These are phyloP conservation scores for Cocos nucifera DNA, from an alignment of 176 grass and related monocot species.

Conservation along the genomic window DNA sequence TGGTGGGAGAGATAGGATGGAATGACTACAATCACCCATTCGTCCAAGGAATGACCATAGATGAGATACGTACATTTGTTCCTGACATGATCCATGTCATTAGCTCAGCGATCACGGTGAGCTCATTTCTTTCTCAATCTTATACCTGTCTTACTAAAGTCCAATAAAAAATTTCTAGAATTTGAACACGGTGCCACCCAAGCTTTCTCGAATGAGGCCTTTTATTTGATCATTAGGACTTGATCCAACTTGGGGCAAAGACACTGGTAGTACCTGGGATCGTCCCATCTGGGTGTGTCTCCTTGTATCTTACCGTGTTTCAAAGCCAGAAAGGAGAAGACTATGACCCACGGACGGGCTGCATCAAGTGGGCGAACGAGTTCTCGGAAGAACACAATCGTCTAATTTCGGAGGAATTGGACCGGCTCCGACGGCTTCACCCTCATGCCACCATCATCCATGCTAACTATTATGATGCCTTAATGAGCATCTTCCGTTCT, in stretches of 20 bases:
- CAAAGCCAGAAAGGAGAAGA: conserved; percentile 15
- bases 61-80: conserved; percentile 56
- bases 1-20: conserved; percentile 77
- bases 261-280: conserved; percentile 72
- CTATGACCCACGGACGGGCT: conserved; percentile 42
- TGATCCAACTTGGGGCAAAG: conserved; percentile 50
- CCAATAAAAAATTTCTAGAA: too few relatives aligned
- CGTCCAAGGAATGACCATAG: conserved; percentile 41
- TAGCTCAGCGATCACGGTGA: conserved; percentile 32
- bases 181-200: too few relatives aligned
- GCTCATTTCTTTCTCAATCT: neutral
- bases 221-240: conserved; percentile 35
- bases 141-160: too few relatives aligned
- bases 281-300: conserved; percentile 59
- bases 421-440: conserved; percentile 28
- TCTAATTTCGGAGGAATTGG: conserved; percentile 29
- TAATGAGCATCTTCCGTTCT: conserved; percentile 37
- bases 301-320: conserved; percentile 41
- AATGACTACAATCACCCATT: conserved; percentile 96
- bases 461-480: conserved; percentile 64
- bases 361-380: conserved; percentile 52
- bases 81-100: conserved; percentile 57
- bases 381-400: conserved; percentile 56
- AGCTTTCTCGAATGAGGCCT: too few relatives aligned
- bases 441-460: conserved; percentile 57